Conservation (phyloP, 768 basidiomycete genomes). For the Exsudoporus frostii region DNA sequence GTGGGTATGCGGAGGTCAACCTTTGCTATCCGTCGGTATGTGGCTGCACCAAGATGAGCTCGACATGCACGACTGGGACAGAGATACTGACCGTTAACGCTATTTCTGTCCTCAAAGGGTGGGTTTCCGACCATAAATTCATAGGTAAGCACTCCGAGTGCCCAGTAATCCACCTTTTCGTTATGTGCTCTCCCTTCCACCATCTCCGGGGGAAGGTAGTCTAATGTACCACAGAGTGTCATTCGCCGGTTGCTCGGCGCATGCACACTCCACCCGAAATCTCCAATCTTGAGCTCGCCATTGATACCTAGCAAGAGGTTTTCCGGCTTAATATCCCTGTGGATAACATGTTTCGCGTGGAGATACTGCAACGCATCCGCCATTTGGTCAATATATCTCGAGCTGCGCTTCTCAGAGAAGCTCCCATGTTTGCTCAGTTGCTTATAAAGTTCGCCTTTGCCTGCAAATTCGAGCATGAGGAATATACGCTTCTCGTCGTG, state of each 20-base stretch:
- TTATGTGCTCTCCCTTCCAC: conserved; percentile 88
- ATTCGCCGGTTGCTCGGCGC: conserved; percentile 86
- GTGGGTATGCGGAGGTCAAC: conserved; percentile 66
- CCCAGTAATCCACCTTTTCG: conserved; percentile 94
- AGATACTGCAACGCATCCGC: conserved; percentile 91
- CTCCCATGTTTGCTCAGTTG: conserved; percentile 82
- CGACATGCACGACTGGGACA: background rate
- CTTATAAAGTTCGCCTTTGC: conserved; percentile 95
- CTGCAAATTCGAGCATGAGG: conserved; percentile 97
- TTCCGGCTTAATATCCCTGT: conserved; percentile 98
- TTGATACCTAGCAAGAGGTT: conserved; percentile 92
- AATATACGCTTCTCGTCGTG: conserved; percentile 98
- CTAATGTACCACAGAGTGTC: conserved; percentile 93
- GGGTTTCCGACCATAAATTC: conserved; percentile 88
- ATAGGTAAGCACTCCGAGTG: conserved; percentile 92
- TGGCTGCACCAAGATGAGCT: conserved; percentile 48
- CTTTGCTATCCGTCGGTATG: conserved; percentile 83
- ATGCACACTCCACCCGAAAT: conserved; percentile 99
- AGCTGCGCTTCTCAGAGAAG: conserved; percentile 86
- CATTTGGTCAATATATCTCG: conserved; percentile 96
- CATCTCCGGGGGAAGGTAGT: conserved; percentile 99
- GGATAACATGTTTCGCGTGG: conserved; percentile 95
- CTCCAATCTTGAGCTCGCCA: conserved; percentile 96
- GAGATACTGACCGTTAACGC: conserved; percentile 62
- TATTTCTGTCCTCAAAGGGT: conserved; percentile 82